Percentiles rank a stretch among this genome's conserved stretches.
Evolutionary conservation across 768 basidiomycete genomes (phyloP).

Genomic region (Albatrellus ellisii): DNA sequence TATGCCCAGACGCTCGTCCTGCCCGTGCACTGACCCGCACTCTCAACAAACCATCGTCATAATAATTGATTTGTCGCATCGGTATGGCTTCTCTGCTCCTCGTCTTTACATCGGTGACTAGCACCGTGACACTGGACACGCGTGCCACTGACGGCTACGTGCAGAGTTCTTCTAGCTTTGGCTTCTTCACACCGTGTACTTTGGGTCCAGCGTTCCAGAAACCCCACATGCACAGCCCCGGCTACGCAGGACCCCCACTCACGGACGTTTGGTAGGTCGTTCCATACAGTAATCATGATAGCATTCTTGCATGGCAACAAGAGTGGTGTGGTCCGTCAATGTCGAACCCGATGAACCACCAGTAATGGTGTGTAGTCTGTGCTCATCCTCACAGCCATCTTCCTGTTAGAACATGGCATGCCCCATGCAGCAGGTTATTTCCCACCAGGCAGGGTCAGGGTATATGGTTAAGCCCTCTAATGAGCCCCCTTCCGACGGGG

Average conservation of each 20-base stretch:
- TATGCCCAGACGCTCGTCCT: too few species aligned
- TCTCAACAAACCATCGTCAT: too few species aligned
- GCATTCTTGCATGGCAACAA: slow-evolving; percentile 34
- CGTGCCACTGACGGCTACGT: slow-evolving; percentile 36
- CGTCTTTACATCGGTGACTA: too few species aligned
- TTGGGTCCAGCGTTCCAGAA: slow-evolving; percentile 38
- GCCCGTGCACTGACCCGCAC: too few species aligned
- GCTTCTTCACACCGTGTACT: slow-evolving; percentile 49
- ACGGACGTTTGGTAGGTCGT: slow-evolving; percentile 34
- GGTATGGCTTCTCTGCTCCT: too few species aligned
- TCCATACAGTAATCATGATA: slow-evolving; percentile 42
- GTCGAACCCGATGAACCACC: slow-evolving; percentile 28
- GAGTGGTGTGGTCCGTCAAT: slow-evolving; percentile 42
- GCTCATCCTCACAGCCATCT: too few species aligned
- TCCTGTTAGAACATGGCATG: too few species aligned
- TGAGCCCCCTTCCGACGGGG: too few species aligned
- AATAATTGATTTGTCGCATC: too few species aligned
- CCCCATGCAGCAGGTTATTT: too few species aligned
- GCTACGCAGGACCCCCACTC: slow-evolving; percentile 38
- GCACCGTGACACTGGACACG: neutral
- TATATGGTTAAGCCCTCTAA: too few species aligned
- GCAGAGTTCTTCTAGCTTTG: slow-evolving; percentile 35
- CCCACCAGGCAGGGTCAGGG: too few species aligned
- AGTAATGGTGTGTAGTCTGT: slow-evolving; percentile 5
- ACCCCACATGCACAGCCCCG: slow-evolving; percentile 12